These are phyloP conservation scores for Xylaria sp. DNA, from an alignment of 495 filamentous ascomycete genomes.

Conservation along the genomic window DNA sequence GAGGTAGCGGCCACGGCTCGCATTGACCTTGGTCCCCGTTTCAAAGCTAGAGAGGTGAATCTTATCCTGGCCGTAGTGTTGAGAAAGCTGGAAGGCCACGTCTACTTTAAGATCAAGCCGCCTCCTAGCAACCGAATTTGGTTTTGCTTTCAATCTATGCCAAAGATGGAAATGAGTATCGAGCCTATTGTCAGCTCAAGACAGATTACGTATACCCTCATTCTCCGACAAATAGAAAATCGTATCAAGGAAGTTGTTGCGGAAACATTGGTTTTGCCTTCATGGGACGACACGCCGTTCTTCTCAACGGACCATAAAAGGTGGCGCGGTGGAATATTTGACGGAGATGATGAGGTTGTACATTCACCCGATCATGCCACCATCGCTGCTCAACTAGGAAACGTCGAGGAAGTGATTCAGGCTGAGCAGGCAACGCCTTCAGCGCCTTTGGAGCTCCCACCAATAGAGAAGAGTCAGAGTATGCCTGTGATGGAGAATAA, in stretches of 20 bases:
- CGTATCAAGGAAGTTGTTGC: constrained; percentile 90
- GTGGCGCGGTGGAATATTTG: constrained; percentile 91
- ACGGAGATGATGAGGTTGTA: constrained; percentile 58
- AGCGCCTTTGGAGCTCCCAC: constrained; percentile 47
- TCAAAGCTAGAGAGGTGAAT: constrained; percentile 89
- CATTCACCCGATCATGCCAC: constrained; percentile 49
- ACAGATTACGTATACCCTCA: constrained; percentile 91
- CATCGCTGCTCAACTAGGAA: constrained; percentile 64
- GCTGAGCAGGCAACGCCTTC: constrained; percentile 41
- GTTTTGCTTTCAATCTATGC: constrained; percentile 91
- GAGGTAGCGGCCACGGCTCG: constrained; percentile 89
- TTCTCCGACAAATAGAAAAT: constrained; percentile 91
- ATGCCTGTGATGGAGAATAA: constrained; percentile 42
- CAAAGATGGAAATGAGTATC: constrained; percentile 89
- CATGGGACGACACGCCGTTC: constrained; percentile 96
- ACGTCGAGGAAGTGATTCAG: constrained; percentile 56
- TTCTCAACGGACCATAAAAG: constrained; percentile 74
- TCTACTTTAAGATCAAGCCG: constrained; percentile 86
- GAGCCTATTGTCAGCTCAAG: constrained; percentile 94
- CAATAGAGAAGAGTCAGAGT: constrained; percentile 69
- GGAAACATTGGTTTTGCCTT: constrained; percentile 90
- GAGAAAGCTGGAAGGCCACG: constrained; percentile 84
- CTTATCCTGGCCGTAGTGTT: constrained; percentile 86
- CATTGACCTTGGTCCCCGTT: constrained; percentile 85
- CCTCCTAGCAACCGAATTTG: constrained; percentile 94